These are phyloP conservation scores for Polygonum aviculare DNA, from an alignment of 148 eudicot genomes.

Conservation along the genomic window DNA sequence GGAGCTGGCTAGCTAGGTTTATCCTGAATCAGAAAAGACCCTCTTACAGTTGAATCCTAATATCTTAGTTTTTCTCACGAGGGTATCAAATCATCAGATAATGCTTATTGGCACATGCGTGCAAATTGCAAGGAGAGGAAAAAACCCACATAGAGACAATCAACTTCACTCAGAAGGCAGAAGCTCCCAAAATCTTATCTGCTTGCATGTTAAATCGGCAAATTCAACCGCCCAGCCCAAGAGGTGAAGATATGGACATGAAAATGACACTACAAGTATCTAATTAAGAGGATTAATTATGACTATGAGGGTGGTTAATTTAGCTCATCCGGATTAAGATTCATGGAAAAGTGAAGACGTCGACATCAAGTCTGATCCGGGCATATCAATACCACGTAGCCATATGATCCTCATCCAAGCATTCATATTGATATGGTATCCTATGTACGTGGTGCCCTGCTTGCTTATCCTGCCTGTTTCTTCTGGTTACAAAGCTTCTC, in stretches of 20 bases:
- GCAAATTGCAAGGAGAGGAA: constrained; percentile 1
- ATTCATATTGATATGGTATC: not conserved
- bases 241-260: constrained; percentile 4
- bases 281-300: too few species aligned
- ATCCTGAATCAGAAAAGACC: not conserved
- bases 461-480: not conserved
- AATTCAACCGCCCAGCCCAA: not conserved
- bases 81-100: not conserved
- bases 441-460: not conserved
- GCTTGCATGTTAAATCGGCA: constrained; percentile 1
- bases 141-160: not conserved
- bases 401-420: constrained; percentile 7
- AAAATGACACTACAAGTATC: not conserved
- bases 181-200: constrained; percentile 8
- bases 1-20: not conserved
- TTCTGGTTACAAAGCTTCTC: not conserved
- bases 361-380: not conserved
- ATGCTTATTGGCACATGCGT: not conserved
- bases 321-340: not conserved
- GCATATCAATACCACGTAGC: constrained; percentile 7
- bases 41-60: not conserved
- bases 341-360: not conserved
- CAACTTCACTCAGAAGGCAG: constrained; percentile 2
- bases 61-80: not conserved
- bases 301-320: not conserved